Percentiles rank a stretch among this genome's conserved stretches.
Conservation (phyloP, 495 filamentous ascomycete species). For the Aspergillus panamensis region DNA sequence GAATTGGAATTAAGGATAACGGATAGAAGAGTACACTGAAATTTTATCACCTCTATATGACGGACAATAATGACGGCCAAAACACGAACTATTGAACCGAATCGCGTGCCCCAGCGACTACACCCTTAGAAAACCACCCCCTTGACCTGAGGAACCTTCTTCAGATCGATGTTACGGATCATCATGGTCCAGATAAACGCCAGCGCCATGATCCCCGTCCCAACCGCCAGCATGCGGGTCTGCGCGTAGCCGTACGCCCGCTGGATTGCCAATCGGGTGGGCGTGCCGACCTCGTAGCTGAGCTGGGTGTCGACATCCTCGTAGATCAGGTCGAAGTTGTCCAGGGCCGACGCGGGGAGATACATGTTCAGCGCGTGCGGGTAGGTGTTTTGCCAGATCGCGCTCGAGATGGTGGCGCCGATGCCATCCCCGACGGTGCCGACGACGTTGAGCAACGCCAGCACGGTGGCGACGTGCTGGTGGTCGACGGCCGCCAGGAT, state of each 20-base stretch:
- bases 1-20: no score
- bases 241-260: conserved; percentile 55
- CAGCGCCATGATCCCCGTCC: conserved; percentile 42
- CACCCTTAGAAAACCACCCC: conserved; percentile 25
- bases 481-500: conserved; percentile 64
- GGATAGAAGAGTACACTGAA: no score
- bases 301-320: conserved; percentile 46
- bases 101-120: neutral
- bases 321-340: conserved; percentile 49
- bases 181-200: conserved; percentile 41
- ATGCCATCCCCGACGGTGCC: conserved; percentile 61
- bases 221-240: conserved; percentile 51
- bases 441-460: conserved; percentile 62
- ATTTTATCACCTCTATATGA: no score
- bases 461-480: conserved; percentile 61
- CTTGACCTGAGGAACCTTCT: conserved; percentile 43
- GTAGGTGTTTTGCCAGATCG: conserved; percentile 65
- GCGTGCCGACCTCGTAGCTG: conserved; percentile 46
- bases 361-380: conserved; percentile 46
- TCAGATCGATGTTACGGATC: conserved; percentile 56
- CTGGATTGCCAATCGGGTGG: conserved; percentile 50
- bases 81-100: no score
- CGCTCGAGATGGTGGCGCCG: conserved; percentile 56
- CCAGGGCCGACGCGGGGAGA: conserved; percentile 48
- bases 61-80: no score